Base-by-base conservation (phyloP, 306 rosid genomes). In the Lathyrus aphaca region DNA sequence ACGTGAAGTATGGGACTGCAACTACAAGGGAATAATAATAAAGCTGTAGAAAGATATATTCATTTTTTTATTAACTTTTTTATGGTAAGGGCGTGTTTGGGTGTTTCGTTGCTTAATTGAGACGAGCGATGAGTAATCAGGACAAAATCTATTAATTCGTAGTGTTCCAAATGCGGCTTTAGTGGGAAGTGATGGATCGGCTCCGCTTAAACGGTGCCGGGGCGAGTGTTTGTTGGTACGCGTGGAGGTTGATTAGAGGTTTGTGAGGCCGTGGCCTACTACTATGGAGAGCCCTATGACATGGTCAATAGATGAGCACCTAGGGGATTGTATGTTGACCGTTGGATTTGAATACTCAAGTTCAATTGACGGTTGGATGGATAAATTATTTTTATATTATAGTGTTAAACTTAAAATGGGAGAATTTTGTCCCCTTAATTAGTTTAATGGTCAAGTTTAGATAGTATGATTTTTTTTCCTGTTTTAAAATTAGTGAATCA, bases 61-160 rank as follows among this genome's bases (percentile, higher is more conserved):
- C 29, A 45, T 56, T 65, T 60, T 43, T 32, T 51, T 39, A 40
- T 1, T 1, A 64, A 17, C 55, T 49, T 32, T 32, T 32, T 32
- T 16, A 17, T 17, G 58, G 12, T 73, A 76, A 62, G 69, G 77
- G 25, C 74, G 59, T 70, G 80, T 78, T 77, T 82, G 86, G 48
- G 44, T 5, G 9, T 45, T 18, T 21, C 15, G 6, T 0, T 38
- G 7, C 1, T 6, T 63, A 44, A 44, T 13, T 13, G 49, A 14
- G n/a, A 29, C 32, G 4, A 48, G 10, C 11, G 27, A 49, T 49
- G 56, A 1, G 56, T 49, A 11, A 21, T 4, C 32, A 49, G 17
- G 62, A 37, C 8, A 29, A 32, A 58, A 69, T 73, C 46, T n/a
- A 32, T 35, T 16, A 16, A 49, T 38, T 45, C 13, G 57, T 10